Evolutionary conservation across 2,329 filamentous ascomycete species (phyloP), one percentile per base, ranked within the genome.

Genomic region (Fusarium oligoseptatum): DNA sequence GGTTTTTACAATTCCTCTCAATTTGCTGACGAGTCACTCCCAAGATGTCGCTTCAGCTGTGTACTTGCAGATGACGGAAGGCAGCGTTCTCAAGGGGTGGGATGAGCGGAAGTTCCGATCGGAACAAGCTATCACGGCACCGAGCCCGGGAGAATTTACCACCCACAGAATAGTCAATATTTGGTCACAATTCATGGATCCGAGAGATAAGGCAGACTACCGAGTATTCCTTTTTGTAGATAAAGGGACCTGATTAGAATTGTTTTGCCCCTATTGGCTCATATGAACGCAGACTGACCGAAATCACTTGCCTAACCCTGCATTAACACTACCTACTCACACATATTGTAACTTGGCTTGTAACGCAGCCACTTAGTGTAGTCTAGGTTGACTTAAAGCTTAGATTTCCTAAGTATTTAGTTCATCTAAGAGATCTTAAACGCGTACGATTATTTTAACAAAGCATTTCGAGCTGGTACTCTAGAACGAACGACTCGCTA

Each of bases 1-100:
- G 15, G 20, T 64, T 9, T 56, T 11, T 10, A 64, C 61, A 17
- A 22, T 57, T 9, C 61, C 61, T 32, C 61, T 64, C 22, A 64
- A 64, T 27, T 24, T 56, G 6, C 24, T 64, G 17, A 37, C 22
- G 11, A 12, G 32, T 12, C 32, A 12, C 32, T 34, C 32, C 11
- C 32, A 34, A 34, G 32, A 34, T 34, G 32, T 34, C 32, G 11
- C 32, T 34, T 34, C 11, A 34, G 11, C 10, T 34, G 32, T 34
- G 32, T 34, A 34, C 32, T 34, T 34, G 32, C 32, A 34, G 11
- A 32, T 32, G 29, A 32, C 29, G 29, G 29, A 32, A 32, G 29
- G 9, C 29, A 32, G 29, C 29, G 32, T 34, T 34, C 32, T 34
- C 32, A 34, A 34, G 8, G 17, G 41, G 41, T 43, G 41, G 41